Percentiles rank a stretch among this genome's conserved stretches.
phyloP scores from a whole-genome alignment of 768 basidiomycete species.

The Collybia sordida region DNA sequence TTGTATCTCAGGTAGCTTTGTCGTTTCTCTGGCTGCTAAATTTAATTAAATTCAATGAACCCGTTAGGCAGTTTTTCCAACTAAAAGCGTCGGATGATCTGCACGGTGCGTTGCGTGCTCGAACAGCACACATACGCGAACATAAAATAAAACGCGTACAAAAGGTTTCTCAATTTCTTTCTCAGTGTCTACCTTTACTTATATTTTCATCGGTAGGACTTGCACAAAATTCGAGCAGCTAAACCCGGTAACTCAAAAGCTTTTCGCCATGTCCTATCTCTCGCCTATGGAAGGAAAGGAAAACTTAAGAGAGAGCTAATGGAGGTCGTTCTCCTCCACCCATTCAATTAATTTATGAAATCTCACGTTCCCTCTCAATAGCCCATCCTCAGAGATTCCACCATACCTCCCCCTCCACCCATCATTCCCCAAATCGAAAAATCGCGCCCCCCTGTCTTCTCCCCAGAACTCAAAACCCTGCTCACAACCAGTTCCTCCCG shows the following conservation, averaged over 20 bases:
- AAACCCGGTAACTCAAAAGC: constrained; percentile 48
- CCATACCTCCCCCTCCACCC: constrained; percentile 34
- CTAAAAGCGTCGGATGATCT: constrained; percentile 60
- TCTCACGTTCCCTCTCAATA: constrained; percentile 22
- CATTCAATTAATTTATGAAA: neutral
- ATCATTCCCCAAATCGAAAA: constrained; percentile 52
- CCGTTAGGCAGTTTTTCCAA: constrained; percentile 68
- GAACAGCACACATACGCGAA: constrained; percentile 25
- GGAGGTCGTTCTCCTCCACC: constrained; percentile 42
- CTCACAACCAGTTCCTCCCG: constrained; percentile 53
- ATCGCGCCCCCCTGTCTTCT: constrained; percentile 65
- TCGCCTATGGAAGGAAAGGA: constrained; percentile 78
- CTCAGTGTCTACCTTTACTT: neutral
- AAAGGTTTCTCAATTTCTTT: constrained; percentile 38
- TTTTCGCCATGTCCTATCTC: constrained; percentile 58
- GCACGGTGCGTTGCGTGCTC: constrained; percentile 40
- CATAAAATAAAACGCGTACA: constrained; percentile 48
- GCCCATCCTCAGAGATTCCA: constrained; percentile 56
- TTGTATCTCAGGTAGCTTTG: constrained; percentile 38
- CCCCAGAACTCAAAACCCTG: constrained; percentile 60
- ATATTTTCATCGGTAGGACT: constrained; percentile 39
- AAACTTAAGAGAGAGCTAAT: constrained; percentile 68
- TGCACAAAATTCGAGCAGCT: constrained; percentile 52
- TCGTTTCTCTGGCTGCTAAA: neutral
- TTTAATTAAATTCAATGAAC: constrained; percentile 5